These are phyloP conservation scores for Acorus gramineus DNA, from an alignment of 106 monocot genomes.

Conservation along the genomic window DNA sequence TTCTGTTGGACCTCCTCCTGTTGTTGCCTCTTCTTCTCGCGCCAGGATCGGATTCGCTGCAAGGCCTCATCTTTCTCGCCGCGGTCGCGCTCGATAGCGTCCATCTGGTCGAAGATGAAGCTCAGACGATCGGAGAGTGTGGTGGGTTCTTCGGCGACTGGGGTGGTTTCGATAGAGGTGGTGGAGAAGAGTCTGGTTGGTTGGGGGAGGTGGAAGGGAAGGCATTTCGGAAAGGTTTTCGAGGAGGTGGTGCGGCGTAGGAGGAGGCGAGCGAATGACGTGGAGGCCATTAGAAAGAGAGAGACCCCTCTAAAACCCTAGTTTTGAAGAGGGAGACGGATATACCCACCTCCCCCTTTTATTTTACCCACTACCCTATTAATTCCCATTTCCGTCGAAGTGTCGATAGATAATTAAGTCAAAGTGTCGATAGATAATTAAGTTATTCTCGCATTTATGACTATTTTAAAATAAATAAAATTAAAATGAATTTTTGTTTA, in stretches of 20 bases:
- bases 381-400: no score
- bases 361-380: no score
- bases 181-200: conserved; percentile 5
- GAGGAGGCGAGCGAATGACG: conserved; percentile 5
- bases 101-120: conserved; percentile 93
- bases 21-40: conserved; percentile 20
- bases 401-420: no score
- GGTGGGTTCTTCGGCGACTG: conserved; percentile 16
- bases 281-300: conserved; percentile 3
- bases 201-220: background rate
- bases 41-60: conserved; percentile 81
- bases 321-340: no score
- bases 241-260: conserved; percentile 1
- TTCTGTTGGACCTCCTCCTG: background rate
- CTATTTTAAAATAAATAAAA: no score
- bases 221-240: background rate
- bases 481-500: no score
- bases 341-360: no score
- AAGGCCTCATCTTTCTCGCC: conserved; percentile 63
- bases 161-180: conserved; percentile 12
- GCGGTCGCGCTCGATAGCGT: conserved; percentile 57
- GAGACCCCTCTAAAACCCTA: background rate
- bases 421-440: no score
- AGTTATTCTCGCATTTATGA: no score
- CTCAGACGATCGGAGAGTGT: conserved; percentile 84